These are phyloP conservation scores for Neurospora sp. DNA, from an alignment of 2,329 filamentous ascomycete genomes.

Conservation along the genomic window DNA sequence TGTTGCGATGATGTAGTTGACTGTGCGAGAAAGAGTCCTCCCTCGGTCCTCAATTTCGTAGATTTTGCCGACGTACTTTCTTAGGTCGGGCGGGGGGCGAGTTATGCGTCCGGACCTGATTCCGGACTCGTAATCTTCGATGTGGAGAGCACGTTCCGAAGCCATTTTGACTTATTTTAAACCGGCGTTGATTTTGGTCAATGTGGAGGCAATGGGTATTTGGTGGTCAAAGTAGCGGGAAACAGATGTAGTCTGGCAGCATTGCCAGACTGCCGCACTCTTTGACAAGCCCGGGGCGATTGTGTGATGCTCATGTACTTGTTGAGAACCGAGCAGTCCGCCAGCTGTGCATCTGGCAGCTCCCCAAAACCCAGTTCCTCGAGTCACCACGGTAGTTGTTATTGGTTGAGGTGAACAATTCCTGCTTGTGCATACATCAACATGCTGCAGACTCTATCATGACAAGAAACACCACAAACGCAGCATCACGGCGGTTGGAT, in stretches of 20 bases:
- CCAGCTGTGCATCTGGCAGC: not conserved
- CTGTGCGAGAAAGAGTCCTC: not conserved
- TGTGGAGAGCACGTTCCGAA: not conserved
- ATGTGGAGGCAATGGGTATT: not conserved
- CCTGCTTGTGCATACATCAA: too few relatives aligned
- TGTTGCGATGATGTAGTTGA: rapidly evolving
- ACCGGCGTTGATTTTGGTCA: not conserved
- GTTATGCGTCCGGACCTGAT: not conserved
- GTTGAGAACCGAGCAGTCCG: not conserved
- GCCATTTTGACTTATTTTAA: not conserved
- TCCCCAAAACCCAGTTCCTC: not conserved
- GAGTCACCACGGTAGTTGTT: too few relatives aligned
- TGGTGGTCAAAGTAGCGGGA: not conserved
- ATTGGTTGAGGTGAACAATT: too few relatives aligned
- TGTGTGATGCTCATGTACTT: not conserved
- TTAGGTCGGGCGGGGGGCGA: not conserved
- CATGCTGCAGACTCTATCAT: too few relatives aligned
- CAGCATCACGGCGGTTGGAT: too few relatives aligned
- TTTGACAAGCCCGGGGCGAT: too few relatives aligned
- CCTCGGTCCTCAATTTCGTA: not conserved
- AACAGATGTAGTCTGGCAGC: too few relatives aligned
- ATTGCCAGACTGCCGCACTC: too few relatives aligned
- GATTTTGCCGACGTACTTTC: not conserved
- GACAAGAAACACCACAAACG: too few relatives aligned
- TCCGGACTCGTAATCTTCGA: not conserved